Evolutionary conservation across 2,329 filamentous ascomycete genomes (phyloP), one percentile per base, ranked within the genome.

Genomic region (Pseudogymnoascus sp.): DNA sequence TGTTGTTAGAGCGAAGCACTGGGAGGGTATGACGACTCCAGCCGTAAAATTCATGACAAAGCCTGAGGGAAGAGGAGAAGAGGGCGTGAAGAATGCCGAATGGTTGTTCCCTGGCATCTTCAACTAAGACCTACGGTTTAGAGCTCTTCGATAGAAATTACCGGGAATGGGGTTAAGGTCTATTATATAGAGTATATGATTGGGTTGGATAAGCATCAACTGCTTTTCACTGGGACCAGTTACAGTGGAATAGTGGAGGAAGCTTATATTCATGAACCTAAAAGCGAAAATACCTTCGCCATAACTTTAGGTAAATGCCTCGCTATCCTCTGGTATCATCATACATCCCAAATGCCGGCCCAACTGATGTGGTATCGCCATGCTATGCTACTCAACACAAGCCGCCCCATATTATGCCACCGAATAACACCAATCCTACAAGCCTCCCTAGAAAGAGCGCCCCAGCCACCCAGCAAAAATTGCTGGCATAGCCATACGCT

Each of bases 21-120:
- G 91, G 72, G 87, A 86, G 70, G 90, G 90, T 12, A 81, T 82
- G 36, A 85, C 86, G 63, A 88, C 87, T 71, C 91, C 90, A 65
- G 90, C 90, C 39, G 83, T 95, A 65, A 82, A 84, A 71, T 86
- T 85, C 70, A 95, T 93, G 78, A 97, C 93, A 57, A 89, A 91
- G 72, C 83, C 86, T 39, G 82, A 84, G 57, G 90, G 90, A 25
- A 83, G 91, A 68, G 82, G 82, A 63, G 78, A 82, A 12, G 88
- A 93, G 73, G 89, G 88, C 1, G 81, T 88, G 75, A 83, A 90
- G 81, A 93, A 85, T 76, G 77, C 96, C 60, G 82, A 87, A 70
- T 99, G 89, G 80, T 76, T 99, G 62, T 97, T 96, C 77, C 91
- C 92, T 1, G 89, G 87, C 37, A 58, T 58, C 18, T 58, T 37